These are phyloP conservation scores for Plasmodium coatneyi DNA, from an alignment of 169 alveolate species.

Conservation along the genomic window DNA sequence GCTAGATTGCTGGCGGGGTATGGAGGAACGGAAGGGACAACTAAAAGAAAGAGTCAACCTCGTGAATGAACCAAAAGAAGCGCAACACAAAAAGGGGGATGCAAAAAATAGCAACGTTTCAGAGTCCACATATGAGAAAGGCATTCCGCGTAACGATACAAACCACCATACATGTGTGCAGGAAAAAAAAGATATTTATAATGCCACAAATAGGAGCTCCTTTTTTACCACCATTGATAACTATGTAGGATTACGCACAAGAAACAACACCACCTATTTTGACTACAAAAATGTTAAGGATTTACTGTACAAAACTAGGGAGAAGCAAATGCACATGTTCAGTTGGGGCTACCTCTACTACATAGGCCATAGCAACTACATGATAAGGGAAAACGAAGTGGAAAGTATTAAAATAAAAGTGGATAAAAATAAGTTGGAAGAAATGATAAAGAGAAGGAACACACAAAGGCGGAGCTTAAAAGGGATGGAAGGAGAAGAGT, in stretches of 20 bases:
- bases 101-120: neutral
- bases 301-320: constrained; percentile 5
- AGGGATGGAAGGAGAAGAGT: neutral
- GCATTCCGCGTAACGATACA: neutral
- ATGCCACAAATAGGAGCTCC: neutral
- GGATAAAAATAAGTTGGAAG: constrained; percentile 41
- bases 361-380: constrained; percentile 46
- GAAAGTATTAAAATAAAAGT: constrained; percentile 38
- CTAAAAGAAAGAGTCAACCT: neutral
- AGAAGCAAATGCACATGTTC: constrained; percentile 5
- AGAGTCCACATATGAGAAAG: neutral
- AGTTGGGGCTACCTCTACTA: constrained; percentile 18
- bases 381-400: constrained; percentile 54
- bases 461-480: neutral
- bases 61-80: neutral
- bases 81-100: neutral
- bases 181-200: constrained; percentile 22
- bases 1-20: neutral
- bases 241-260: constrained; percentile 2
- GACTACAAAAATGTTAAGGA: constrained; percentile 40
- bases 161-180: neutral
- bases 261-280: constrained; percentile 31
- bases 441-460: neutral
- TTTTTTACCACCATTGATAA: neutral
- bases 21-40: neutral